Evolutionary conservation across 345 rosid genomes (phyloP), one percentile per base, ranked within the genome.

Genomic region (Isatis tinctoria): DNA sequence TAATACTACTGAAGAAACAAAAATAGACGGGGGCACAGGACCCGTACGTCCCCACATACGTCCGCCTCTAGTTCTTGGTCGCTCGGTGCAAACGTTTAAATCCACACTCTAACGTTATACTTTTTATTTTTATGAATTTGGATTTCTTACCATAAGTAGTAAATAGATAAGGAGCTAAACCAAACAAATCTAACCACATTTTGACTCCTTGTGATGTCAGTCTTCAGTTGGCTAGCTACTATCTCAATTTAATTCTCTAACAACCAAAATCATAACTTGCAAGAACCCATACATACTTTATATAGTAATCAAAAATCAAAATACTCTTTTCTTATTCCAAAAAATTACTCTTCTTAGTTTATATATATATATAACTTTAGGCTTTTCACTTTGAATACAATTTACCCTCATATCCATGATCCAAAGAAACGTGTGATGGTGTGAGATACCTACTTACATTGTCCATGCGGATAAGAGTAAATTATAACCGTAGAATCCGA

Each of bases 151-250:
- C 14, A 4, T 11, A 12, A 32, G 5, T 49, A 8, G 70, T 65
- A 48, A 20, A 11, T 30, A 45, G 2, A 53, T 13, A 53, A 24
- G 13, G 18, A 53, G 13, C 17, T 12, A 41, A 56, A 58, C 22
- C 4, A 69, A 43, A 41, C 24, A 69, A 57, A 28, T 28, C 65
- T 33, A 59, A 70, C 74, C 28, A 70, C 37, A 47, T 48, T 47
- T 37, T 70, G 48, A 45, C 74, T 60, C 47, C 28, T 47, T 60
- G 3, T 60, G 75, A 71, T 39, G 75, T 72, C 68, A 51, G 76
- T 62, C 60, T 48, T 62, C 60, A 72, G 69, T 62, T 72, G 69
- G 62, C 60, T 69, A 61, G 61, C 75, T 18, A 37, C 39, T 28
- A 16, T 28, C 30, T 43, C 13, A 28, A 2, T 11, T 4, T 4